A percentile compares a stretch with the other conserved stretches of the same genome.
These are phyloP conservation scores for Metrosideros polymorpha DNA, from an alignment of 441 rosid genomes.

Conservation along the genomic window DNA sequence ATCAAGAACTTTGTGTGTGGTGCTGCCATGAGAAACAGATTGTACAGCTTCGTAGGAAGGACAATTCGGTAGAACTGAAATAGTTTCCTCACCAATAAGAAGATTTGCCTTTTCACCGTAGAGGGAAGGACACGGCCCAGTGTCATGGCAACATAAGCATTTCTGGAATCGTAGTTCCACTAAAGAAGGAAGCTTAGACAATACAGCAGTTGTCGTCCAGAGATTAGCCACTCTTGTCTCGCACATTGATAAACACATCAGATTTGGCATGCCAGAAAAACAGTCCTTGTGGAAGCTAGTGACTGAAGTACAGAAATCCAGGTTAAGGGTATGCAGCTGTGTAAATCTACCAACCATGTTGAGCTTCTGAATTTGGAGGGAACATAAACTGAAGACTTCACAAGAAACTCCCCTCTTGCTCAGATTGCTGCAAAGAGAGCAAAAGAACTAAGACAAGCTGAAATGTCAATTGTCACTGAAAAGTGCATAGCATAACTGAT, in stretches of 20 bases:
- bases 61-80: not conserved
- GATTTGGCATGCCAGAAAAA: constrained; percentile 48
- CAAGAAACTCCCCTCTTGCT: constrained; percentile 29
- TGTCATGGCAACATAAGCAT: constrained; percentile 38
- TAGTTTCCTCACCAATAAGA: not conserved
- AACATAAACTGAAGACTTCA: constrained; percentile 23
- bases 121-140: constrained; percentile 29
- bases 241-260: constrained; percentile 41
- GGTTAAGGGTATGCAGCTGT: constrained; percentile 28
- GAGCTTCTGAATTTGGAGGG: constrained; percentile 23
- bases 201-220: constrained; percentile 39
- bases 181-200: constrained; percentile 41
- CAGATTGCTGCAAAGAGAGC: constrained; percentile 24
- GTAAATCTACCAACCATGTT: constrained; percentile 36
- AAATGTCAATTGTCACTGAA: not conserved
- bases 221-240: constrained; percentile 48
- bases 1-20: not conserved
- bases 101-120: constrained; percentile 7
- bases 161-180: constrained; percentile 47
- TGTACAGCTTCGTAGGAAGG: not conserved
- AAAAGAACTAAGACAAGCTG: not conserved
- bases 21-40: not conserved
- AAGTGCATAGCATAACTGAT: not conserved
- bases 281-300: constrained; percentile 40
- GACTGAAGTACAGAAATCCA: constrained; percentile 42